Conservation (phyloP, 1,139 yeast species). For the Saccharomycopsis hybrid region DNA sequence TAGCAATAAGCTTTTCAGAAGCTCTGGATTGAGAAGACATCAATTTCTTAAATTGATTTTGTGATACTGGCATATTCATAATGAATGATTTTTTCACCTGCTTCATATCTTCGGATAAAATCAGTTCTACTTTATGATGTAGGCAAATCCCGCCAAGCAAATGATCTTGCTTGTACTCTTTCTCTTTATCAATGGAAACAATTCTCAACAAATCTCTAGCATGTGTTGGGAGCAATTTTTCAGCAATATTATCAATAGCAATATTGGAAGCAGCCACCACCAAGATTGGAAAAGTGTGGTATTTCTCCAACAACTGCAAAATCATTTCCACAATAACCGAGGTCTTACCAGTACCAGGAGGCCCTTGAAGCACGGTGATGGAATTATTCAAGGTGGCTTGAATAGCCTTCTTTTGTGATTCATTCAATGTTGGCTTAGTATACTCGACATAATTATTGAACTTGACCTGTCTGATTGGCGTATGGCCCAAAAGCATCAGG, state of each 20-base stretch:
- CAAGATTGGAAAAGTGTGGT: conserved; percentile 55
- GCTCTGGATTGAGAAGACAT: conserved; percentile 39
- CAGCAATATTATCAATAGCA: conserved; percentile 74
- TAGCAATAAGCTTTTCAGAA: conserved; percentile 46
- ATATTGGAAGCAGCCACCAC: conserved; percentile 74
- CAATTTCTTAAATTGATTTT: conserved; percentile 44
- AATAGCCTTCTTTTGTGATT: conserved; percentile 60
- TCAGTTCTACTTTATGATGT: conserved; percentile 51
- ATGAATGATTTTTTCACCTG: conserved; percentile 39
- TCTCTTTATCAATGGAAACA: conserved; percentile 54
- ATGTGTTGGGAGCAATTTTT: conserved; percentile 47
- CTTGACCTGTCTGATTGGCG: conserved; percentile 50
- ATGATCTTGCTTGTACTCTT: conserved; percentile 50
- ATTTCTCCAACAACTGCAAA: conserved; percentile 48
- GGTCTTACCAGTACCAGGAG: conserved; percentile 68
- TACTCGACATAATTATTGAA: conserved; percentile 50
- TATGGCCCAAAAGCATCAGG: conserved; percentile 53
- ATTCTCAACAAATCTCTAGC: conserved; percentile 48
- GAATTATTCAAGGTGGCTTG: conserved; percentile 64
- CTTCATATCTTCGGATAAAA: conserved; percentile 39
- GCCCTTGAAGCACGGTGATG: conserved; percentile 61
- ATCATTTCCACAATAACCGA: conserved; percentile 62
- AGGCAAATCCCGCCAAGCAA: conserved; percentile 53
- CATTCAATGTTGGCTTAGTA: conserved; percentile 45
- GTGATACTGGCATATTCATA: conserved; percentile 34